Conservation (phyloP, 2,329 filamentous ascomycete genomes). For the Trichocomaceae sp. region DNA sequence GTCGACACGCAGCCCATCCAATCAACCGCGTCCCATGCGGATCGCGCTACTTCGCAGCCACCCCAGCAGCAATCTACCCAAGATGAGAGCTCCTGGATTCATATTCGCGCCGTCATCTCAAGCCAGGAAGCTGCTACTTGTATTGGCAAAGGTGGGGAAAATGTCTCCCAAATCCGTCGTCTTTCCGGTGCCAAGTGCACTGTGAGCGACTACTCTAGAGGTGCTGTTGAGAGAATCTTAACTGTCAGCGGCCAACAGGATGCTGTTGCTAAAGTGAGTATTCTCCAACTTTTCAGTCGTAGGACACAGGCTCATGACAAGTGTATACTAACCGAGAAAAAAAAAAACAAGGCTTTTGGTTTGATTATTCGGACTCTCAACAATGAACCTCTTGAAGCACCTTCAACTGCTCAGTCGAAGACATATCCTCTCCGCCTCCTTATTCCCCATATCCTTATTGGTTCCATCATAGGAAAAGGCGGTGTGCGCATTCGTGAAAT, state of each 20-base stretch:
- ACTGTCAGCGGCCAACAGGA: conserved; percentile 96
- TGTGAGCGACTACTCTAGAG: conserved; percentile 95
- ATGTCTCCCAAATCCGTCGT: conserved; percentile 92
- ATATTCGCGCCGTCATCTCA: conserved; percentile 93
- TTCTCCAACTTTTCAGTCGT: neutral
- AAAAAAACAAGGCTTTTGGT: conserved; percentile 97
- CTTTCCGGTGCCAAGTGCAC: conserved; percentile 97
- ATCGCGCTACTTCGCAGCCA: conserved; percentile 40
- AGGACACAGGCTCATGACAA: too few species aligned
- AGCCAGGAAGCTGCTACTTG: conserved; percentile 96
- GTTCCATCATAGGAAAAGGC: conserved; percentile 96
- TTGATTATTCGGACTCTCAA: conserved; percentile 97
- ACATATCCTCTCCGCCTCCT: conserved; percentile 93
- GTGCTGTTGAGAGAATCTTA: conserved; percentile 92
- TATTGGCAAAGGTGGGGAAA: conserved; percentile 97
- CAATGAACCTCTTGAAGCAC: conserved; percentile 82
- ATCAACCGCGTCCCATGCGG: conserved; percentile 50
- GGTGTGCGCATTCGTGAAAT: conserved; percentile 96
- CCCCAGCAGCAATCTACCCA: conserved; percentile 49
- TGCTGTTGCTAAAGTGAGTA: conserved; percentile 82
- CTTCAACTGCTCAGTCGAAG: conserved; percentile 90
- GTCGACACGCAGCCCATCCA: conserved; percentile 54
- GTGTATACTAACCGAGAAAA: conserved; percentile 14
- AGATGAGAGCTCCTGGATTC: conserved; percentile 94
- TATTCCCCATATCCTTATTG: conserved; percentile 94